Evolutionary conservation across 2,329 filamentous ascomycete species (phyloP), one percentile per base, ranked within the genome.

Genomic region (Fusarium pseudograminearum): DNA sequence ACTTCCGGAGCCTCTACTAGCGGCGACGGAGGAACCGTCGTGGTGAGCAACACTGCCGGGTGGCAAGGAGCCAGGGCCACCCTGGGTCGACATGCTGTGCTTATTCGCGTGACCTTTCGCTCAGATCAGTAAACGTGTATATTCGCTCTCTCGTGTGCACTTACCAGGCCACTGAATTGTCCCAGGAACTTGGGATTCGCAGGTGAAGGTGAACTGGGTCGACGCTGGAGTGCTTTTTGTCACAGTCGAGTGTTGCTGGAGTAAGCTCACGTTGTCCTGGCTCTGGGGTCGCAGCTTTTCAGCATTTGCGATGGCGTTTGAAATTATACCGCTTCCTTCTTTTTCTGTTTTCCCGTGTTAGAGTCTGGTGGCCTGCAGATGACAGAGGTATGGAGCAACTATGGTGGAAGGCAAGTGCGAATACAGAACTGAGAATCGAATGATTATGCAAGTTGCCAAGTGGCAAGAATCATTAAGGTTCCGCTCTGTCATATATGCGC

Each of bases 121-220:
- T 5, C 22, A 20, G n/a, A 33, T 70, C 44, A 75, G 60, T 33
- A 64, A 30, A 16, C 3, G 3, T 34, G 24, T 4, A 22, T 12
- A 31, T 34, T 12, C 11, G 14, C 9, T 18, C 3, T 36, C 26
- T 11, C 4, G 24, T 31, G 22, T 40, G 24, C 33, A 73, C 66
- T 81, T 80, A 75, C 90, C 89, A 44, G 92, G 92, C 90, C 92
- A 93, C 53, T 90, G 89, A 78, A 93, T 87, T 58, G 91, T 89
- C 62, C 91, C 93, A 2, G 93, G 90, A 38, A 94, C 93, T 77
- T 96, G 93, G 2, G 94, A 95, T 75, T 97, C 93, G 80, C 94
- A 98, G 15, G 93, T 97, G 77, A 99, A 99, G 12, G 96, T 99
- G 78, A 99, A 99, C 74, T 98, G 93, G 1, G 92, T 91, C 59